A percentile compares a stretch with the other conserved stretches of the same genome.
Conservation (phyloP, 2,329 filamentous ascomycete species). For the Ceratocystis variospora region DNA sequence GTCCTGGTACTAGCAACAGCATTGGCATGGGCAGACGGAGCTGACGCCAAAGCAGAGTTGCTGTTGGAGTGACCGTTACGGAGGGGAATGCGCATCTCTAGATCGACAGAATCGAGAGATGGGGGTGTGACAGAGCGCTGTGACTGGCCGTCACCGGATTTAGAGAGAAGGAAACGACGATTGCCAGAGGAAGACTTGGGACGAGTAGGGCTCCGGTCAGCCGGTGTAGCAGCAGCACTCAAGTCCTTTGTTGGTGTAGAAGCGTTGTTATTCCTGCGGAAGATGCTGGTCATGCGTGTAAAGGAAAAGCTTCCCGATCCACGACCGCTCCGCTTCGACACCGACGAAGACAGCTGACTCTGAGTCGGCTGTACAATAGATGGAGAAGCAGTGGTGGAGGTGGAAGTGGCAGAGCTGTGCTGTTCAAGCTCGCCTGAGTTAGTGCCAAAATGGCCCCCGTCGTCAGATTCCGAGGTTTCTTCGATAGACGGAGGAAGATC, state of each 20-base stretch:
- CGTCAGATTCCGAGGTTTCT: conserved; percentile 15
- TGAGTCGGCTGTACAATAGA: not conserved
- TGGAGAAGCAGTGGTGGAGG: conserved; percentile 9
- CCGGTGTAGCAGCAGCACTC: not conserved
- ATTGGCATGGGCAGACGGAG: not conserved
- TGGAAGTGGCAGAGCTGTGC: conserved; percentile 15
- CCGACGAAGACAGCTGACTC: conserved; percentile 3
- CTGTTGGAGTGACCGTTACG: conserved; percentile 18
- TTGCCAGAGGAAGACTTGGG: conserved; percentile 17
- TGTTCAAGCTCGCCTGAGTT: conserved; percentile 15
- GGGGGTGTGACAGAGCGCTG: conserved; percentile 38
- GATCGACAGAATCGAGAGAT: conserved; percentile 33
- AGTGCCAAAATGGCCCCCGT: conserved; percentile 4
- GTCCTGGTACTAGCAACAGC: not conserved
- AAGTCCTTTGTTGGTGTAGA: conserved; percentile 5
- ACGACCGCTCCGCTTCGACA: not conserved
- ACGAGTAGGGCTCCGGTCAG: not conserved
- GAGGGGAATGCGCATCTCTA: conserved; percentile 30
- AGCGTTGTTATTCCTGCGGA: not conserved
- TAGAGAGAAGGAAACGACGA: conserved; percentile 36
- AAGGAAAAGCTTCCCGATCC: conserved; percentile 10
- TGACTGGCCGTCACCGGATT: conserved; percentile 29
- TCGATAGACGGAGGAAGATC: conserved; percentile 15
- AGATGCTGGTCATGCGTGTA: conserved; percentile 7
- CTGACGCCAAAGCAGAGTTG: conserved; percentile 24